These are phyloP conservation scores for Fusarium tjaetaba DNA, from an alignment of 2,329 filamentous ascomycete genomes.

Conservation along the genomic window DNA sequence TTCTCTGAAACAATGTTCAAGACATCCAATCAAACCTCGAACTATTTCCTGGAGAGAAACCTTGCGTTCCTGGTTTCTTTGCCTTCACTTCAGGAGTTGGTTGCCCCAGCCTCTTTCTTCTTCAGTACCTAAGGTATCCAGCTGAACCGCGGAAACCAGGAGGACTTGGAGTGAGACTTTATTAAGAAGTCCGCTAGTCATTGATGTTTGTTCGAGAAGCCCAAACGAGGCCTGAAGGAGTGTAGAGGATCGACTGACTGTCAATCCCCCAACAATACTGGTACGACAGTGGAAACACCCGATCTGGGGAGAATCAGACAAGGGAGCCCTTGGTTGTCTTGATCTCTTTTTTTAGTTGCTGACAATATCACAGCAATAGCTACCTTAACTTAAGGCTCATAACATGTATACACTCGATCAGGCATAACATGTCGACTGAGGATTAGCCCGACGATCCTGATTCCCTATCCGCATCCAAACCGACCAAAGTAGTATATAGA, in stretches of 20 bases:
- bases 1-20: conserved; percentile 13
- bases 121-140: not conserved
- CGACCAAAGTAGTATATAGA: not conserved
- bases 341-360: not conserved
- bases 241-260: conserved; percentile 27
- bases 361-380: not conserved
- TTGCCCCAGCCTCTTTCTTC: not conserved
- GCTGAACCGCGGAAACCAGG: not conserved
- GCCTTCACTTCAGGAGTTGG: not conserved
- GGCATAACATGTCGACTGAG: not conserved
- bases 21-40: not conserved
- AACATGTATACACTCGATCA: not conserved
- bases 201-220: conserved; percentile 3
- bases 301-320: not conserved
- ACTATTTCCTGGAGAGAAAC: conserved; percentile 2
- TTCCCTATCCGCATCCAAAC: not conserved
- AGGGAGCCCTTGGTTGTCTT: conserved; percentile 2
- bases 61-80: not conserved
- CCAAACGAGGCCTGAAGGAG: not conserved
- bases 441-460: not conserved
- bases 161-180: not conserved
- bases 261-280: not conserved
- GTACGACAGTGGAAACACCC: conserved; percentile 26
- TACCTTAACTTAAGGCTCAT: too few species aligned
- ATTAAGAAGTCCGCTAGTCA: not conserved